Conservation (phyloP, 306 rosid species). For the Sicyos baderoa region DNA sequence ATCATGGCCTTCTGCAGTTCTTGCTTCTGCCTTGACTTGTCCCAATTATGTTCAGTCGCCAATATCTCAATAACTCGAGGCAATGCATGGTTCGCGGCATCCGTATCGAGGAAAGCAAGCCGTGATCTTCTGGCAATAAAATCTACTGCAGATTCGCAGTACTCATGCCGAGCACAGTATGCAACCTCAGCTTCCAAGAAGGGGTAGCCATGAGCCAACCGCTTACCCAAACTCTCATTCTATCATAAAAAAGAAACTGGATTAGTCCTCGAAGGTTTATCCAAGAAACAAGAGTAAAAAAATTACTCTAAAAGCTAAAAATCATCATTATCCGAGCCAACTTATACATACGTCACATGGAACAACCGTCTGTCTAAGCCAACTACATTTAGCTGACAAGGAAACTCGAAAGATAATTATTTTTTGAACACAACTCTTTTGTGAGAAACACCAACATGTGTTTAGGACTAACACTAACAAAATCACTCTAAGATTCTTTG, state of each 20-base stretch:
- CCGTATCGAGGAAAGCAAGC: slow-evolving; percentile 93
- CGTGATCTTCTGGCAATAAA: slow-evolving; percentile 94
- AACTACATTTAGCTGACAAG: too few relatives aligned
- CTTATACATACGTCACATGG: not conserved
- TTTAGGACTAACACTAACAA: too few relatives aligned
- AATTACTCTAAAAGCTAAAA: not conserved
- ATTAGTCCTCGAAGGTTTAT: not conserved
- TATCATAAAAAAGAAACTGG: slow-evolving; percentile 22
- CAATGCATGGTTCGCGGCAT: slow-evolving; percentile 79
- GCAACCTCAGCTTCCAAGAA: slow-evolving; percentile 98
- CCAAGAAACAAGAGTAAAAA: not conserved
- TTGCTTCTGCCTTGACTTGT: slow-evolving; percentile 55
- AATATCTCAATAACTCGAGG: slow-evolving; percentile 80
- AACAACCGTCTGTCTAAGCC: too few relatives aligned
- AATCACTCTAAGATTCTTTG: too few relatives aligned
- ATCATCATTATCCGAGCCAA: not conserved
- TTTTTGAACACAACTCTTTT: too few relatives aligned
- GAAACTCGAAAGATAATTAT: too few relatives aligned
- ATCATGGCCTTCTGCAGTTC: slow-evolving; percentile 57
- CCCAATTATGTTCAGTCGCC: slow-evolving; percentile 83
- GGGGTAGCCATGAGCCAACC: slow-evolving; percentile 95
- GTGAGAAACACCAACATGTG: too few relatives aligned
- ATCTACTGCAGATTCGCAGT: slow-evolving; percentile 88
- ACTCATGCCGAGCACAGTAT: slow-evolving; percentile 91
- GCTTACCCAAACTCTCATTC: slow-evolving; percentile 83